Base-by-base conservation (phyloP, 2,329 filamentous ascomycete species). In the Aspergillaceae sp. region DNA sequence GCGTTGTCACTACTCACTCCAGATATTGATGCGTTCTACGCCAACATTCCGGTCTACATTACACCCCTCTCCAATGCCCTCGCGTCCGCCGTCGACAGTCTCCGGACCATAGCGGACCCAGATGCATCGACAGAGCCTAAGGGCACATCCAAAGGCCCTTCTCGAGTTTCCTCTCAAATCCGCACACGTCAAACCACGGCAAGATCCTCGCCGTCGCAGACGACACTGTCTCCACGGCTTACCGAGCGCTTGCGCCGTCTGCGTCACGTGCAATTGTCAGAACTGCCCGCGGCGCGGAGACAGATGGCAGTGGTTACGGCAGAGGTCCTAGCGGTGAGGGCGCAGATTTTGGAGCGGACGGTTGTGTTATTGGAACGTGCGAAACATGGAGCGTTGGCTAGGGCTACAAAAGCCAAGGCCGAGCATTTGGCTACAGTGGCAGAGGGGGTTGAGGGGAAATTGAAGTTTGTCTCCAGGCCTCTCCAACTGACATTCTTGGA, bases 371-470 rank as follows among this genome's bases (percentile, higher is more conserved):
- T 72, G 34, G 67, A 69, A 48, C 56, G 66, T 42, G 63, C 56
- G 27, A 68, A 69, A 46, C 64, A 69, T 49, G 67, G 67, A 19
- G 60, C 57, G 11, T 42, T 66, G 37, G 58, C 61, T 40, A 56
- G 64, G 44, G 65, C 58, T 44, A 63, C 57, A 26, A 67, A 59
- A 48, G 65, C 65, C 3, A 63, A 63, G 48, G 67, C 65, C 9
- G 67, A 69, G 41, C 62, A 70, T 56, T 49, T 71, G 47, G 60
- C 60, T 29, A 59, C 53, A 30, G 65, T 71, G 40, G 67, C 68
- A 40, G 56, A 62, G 42, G 61, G 59, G 10, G 47, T 72, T 40
- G 64, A 64, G 46, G 61, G 59, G 9, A 68, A 68, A 55, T 47
- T 65, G 30, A 60, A 56, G 67, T 69, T 33, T 4, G 29, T 47